These are phyloP conservation scores for Boletus vermiculosoides DNA, from an alignment of 768 basidiomycete genomes.

Conservation along the genomic window DNA sequence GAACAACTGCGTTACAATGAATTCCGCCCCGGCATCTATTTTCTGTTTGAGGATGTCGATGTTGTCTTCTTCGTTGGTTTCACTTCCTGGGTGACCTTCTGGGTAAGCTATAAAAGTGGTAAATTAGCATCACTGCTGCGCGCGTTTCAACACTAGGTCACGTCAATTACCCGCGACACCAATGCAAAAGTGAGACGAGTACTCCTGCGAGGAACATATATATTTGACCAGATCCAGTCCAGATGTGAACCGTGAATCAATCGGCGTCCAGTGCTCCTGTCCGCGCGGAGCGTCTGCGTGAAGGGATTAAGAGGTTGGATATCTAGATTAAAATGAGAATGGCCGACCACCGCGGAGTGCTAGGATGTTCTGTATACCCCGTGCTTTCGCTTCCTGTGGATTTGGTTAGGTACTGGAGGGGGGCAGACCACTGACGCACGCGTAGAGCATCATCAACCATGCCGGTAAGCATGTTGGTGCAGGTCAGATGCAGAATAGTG, in stretches of 20 bases:
- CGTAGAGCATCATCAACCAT: slow-evolving; percentile 82
- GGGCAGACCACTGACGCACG: slow-evolving; percentile 43
- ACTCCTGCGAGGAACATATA: slow-evolving; percentile 75
- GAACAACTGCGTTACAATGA: slow-evolving; percentile 94
- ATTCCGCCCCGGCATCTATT: slow-evolving; percentile 93
- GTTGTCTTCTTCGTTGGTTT: slow-evolving; percentile 56
- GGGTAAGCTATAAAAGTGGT: slow-evolving; percentile 66
- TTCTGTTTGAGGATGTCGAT: slow-evolving; percentile 78
- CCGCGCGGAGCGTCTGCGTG: slow-evolving; percentile 84
- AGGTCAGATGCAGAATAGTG: slow-evolving; percentile 92
- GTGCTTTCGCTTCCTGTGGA: slow-evolving; percentile 69
- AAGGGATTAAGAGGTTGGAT: background rate
- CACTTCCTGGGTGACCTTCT: slow-evolving; percentile 75
- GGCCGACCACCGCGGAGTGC: slow-evolving; percentile 85
- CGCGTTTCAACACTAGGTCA: background rate
- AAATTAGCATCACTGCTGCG: background rate
- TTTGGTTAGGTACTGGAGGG: slow-evolving; percentile 3
- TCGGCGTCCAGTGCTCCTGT: slow-evolving; percentile 88
- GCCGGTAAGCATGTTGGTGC: slow-evolving; percentile 93
- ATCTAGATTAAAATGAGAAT: background rate
- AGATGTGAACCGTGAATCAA: slow-evolving; percentile 79
- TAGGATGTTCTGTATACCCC: slow-evolving; percentile 85
- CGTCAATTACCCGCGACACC: slow-evolving; percentile 79
- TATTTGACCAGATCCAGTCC: slow-evolving; percentile 90
- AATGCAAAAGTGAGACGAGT: slow-evolving; percentile 84